Percentiles rank a stretch among this genome's conserved stretches.
Evolutionary conservation across 2,329 filamentous ascomycete genomes (phyloP).

Genomic region (Nemania diffusa): DNA sequence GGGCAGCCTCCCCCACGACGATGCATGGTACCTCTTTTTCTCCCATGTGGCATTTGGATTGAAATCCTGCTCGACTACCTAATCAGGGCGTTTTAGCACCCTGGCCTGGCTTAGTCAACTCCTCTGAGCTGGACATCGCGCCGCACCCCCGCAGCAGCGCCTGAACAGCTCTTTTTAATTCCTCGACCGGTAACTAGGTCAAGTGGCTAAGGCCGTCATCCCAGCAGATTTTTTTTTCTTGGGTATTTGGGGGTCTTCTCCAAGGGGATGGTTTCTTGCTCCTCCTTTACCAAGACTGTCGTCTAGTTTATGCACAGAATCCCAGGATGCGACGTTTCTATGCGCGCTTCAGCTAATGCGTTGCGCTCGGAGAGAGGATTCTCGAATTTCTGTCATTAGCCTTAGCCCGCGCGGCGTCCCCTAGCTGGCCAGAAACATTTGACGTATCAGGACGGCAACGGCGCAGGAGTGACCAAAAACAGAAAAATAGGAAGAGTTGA

Average conservation of each 20-base stretch:
- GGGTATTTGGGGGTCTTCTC: not conserved
- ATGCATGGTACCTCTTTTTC: conserved; percentile 26
- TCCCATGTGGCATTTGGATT: conserved; percentile 10
- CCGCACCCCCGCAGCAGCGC: conserved; percentile 22
- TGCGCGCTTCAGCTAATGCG: conserved; percentile 10
- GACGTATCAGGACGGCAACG: conserved; percentile 30
- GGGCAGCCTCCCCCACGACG: conserved; percentile 31
- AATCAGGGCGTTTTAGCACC: not conserved
- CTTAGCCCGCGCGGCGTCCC: not conserved
- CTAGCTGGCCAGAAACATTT: conserved; percentile 27
- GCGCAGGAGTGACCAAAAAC: conserved; percentile 30
- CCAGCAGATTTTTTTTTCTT: not conserved
- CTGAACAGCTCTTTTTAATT: not conserved
- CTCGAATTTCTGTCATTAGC: conserved; percentile 21
- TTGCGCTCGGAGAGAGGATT: conserved; percentile 1
- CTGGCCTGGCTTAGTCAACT: conserved; percentile 17
- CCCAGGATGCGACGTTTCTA: conserved; percentile 32
- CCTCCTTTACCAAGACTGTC: not conserved
- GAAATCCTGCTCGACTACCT: conserved; percentile 11
- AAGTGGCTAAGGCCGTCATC: no score
- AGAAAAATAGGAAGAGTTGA: conserved; percentile 22
- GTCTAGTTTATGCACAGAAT: conserved; percentile 30
- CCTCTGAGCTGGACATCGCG: not conserved
- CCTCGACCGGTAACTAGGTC: no score
- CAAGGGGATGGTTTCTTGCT: not conserved